phyloP scores from a whole-genome alignment of 2,329 filamentous ascomycete genomes.

The Hawksworthiomyces lignivorus region DNA sequence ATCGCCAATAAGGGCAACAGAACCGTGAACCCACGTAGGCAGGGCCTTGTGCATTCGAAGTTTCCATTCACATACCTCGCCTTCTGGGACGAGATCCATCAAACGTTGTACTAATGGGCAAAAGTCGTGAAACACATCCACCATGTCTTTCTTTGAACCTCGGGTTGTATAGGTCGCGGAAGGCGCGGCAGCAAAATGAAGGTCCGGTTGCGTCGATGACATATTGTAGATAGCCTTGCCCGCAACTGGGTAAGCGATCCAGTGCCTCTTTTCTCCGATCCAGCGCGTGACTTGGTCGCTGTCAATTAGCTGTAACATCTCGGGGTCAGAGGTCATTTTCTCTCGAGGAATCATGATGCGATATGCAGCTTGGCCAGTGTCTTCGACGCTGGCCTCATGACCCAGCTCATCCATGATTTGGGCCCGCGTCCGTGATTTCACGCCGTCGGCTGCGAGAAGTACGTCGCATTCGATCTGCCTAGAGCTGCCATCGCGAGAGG shows the following conservation, averaged over 20 bases:
- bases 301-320: conserved; percentile 58
- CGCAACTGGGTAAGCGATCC: conserved; percentile 69
- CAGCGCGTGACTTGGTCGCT: conserved; percentile 62
- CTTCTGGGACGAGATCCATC: conserved; percentile 52
- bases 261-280: conserved; percentile 68
- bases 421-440: conserved; percentile 43
- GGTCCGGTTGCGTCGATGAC: conserved; percentile 54
- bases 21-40: conserved; percentile 49
- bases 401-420: conserved; percentile 48
- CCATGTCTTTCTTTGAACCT: conserved; percentile 52
- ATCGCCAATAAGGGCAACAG: conserved; percentile 52
- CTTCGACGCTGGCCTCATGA: conserved; percentile 47
- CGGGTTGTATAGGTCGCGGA: conserved; percentile 55
- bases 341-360: conserved; percentile 66
- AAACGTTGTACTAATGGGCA: conserved; percentile 51
- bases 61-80: conserved; percentile 58
- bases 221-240: conserved; percentile 60
- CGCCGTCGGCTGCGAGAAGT: conserved; percentile 46
- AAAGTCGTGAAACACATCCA: conserved; percentile 53
- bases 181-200: conserved; percentile 49
- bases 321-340: conserved; percentile 58
- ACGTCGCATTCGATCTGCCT: conserved; percentile 41
- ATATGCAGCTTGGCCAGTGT: conserved; percentile 71
- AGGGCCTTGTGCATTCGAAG: conserved; percentile 51
- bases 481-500: not conserved